Evolutionary conservation across 768 basidiomycete genomes (phyloP), one percentile per base, ranked within the genome.

Genomic region (Trametes gibbosa): DNA sequence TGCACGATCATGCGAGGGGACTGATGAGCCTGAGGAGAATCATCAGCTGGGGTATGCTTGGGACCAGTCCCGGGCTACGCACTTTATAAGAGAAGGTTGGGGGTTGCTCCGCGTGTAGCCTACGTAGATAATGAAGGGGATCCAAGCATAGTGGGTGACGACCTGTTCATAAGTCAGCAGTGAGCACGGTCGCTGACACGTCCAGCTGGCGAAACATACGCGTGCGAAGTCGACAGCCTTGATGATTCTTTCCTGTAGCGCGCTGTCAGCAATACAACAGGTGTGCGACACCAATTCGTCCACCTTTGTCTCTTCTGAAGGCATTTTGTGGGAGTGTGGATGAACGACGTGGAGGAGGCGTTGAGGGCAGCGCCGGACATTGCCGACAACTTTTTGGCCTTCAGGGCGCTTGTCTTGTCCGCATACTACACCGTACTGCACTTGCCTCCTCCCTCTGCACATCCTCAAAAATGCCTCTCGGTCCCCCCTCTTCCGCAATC

Each of bases 51-150:
- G 21, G 24, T 12, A 47, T n/a, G n/a, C 40, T 39, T 41, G 46
- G 21, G 52, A 35, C 17, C 1, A 32, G 19, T 25, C 50, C 53
- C 34, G 40, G n/a, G 17, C 5, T n/a, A 83, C 92, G 67, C 54
- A 96, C 95, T 97, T 95, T 75, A 96, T 96, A 69, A 98, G 78
- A 39, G 93, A 94, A 19, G 95, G 95, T 66, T 95, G 92, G 29
- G 95, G 95, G 70, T 90, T 92, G 70, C 92, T 95, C 66, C 89
- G 80, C 53, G 89, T 91, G 78, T 91, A 97, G 35, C 95, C 96
- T 69, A 97, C 82, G 74, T 95, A 97, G 68, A 98, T 95, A 69
- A 98, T 92, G 70, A 95, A 77, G 32, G 96, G 96, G 69, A 98
- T 94, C 93, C 95, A 98, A 64, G 87, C 89, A 66, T 95, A 97